Evolutionary conservation across 2,329 filamentous ascomycete species (phyloP), one percentile per base, ranked within the genome.

Genomic region (Fusarium sp.): DNA sequence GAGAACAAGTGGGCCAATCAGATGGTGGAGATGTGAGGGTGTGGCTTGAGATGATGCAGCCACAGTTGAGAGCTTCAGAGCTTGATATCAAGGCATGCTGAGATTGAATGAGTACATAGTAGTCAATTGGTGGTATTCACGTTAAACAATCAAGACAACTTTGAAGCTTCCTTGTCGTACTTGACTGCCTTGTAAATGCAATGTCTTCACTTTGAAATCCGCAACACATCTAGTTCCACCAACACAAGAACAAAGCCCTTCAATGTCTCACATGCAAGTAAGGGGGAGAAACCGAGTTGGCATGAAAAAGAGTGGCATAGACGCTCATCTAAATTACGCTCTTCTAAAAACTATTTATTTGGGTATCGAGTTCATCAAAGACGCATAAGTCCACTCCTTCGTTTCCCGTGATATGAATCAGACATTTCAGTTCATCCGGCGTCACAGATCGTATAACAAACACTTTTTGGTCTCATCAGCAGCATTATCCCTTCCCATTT

Each of bases 281-380:
- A 15, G n/a, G n/a, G 24, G 53, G n/a, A 45, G 44, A 41, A 30
- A 30, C 39, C 18, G 22, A 18, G 35, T 45, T 54, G 58, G 60
- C 67, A 70, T 65, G 66, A 67, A 68, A 73, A 73, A 68, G 71
- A 73, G 71, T 73, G 71, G 67, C 71, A 73, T 73, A 72, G 71
- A 72, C 71, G 71, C 71, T 74, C 71, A 69, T 70, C 67, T 70
- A 70, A 70, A 70, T 70, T 70, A 70, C 67, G 67, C 58, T 74
- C 71, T 74, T 74, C 71, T 74, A 74, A 74, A 72, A 77, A 72
- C 65, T 75, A 75, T 76, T 71, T 72, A 75, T 70, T 78, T 78
- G 76, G 76, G 76, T 78, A 78, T 78, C 76, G 76, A 78, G 74
- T 77, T 78, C 76, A 78, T 78, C 76, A 78, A 78, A 78, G 76